Percentiles rank a stretch among this genome's conserved stretches.
Conservation (phyloP, 441 rosid species). For the Geranium incanum region DNA sequence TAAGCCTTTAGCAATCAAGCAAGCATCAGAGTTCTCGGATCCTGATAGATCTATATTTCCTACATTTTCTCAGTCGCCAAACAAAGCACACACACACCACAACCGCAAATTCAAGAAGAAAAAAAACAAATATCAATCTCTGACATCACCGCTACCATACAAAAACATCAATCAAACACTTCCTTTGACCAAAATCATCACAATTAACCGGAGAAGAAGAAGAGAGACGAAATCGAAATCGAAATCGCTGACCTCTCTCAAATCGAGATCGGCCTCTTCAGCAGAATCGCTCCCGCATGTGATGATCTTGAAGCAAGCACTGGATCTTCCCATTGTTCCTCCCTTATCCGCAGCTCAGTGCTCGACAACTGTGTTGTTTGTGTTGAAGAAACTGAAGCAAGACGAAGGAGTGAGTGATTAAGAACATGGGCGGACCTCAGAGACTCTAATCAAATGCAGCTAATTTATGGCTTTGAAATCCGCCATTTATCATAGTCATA, state of each 20-base stretch:
- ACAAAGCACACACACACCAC: neutral
- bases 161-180: neutral
- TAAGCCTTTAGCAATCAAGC: neutral
- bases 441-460: neutral
- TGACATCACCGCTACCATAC: neutral
- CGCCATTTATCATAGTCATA: neutral
- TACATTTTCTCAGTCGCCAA: neutral
- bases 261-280: slow-evolving; percentile 36
- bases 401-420: slow-evolving; percentile 1
- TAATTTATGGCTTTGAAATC: neutral
- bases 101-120: neutral
- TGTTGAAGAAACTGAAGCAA: neutral
- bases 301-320: slow-evolving; percentile 69
- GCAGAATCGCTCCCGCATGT: slow-evolving; percentile 61
- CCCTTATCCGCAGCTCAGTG: neutral
- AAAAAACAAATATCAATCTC: neutral
- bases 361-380: neutral
- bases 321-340: slow-evolving; percentile 63
- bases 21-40: neutral
- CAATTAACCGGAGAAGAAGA: neutral
- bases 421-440: slow-evolving; percentile 1
- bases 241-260: slow-evolving; percentile 34
- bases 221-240: neutral
- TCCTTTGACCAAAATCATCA: neutral
- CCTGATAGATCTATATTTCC: neutral